Evolutionary conservation across 2,329 filamentous ascomycete genomes (phyloP), one percentile per base, ranked within the genome.

Genomic region (Ophiostoma piceae): DNA sequence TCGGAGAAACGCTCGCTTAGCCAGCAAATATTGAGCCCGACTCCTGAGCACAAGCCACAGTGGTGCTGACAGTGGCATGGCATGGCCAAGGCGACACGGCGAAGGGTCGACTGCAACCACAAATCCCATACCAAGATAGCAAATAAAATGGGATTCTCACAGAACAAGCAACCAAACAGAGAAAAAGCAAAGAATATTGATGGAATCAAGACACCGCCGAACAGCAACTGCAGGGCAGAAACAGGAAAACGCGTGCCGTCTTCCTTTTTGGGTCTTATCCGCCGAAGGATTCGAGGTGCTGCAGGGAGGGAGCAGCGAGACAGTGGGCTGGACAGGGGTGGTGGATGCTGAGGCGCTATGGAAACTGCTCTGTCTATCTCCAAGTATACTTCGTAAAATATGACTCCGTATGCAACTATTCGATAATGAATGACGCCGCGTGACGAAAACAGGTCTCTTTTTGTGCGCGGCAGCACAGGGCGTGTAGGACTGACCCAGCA

Each of bases 291-390:
- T 54, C n/a, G n/a, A 22, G 22, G 19, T 7, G 35, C 62, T 41
- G 19, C 62, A 66, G 64, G 64, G 37, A 66, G 64, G 9, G 64
- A 12, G 64, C n/a, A 26, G 35, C 35, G 64, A 66, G 51, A 57
- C 51, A 57, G 51, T 26, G 22, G 22, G 9, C 51, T 57, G n/a
- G 37, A 66, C 64, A 66, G 64, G 64, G 64, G 8, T 39, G 35
- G 35, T 47, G 16, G 16, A 35, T 35, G 35, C 35, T 35, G 35
- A 1, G 35, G 35, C 35, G 35, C 35, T 35, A 35, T 35, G 35
- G 26, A 29, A 29, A 29, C 26, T 29, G 26, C 26, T 29, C 26
- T 29, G 26, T 29, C 26, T 29, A 2, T 29, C 26, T 29, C 1
- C 26, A 29, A n/a, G n/a, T n/a, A n/a, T n/a, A n/a, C n/a, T n/a